Percentiles rank a stretch among this genome's conserved stretches.
phyloP scores from a whole-genome alignment of 345 rosid species.

The Cardamine occulta region DNA sequence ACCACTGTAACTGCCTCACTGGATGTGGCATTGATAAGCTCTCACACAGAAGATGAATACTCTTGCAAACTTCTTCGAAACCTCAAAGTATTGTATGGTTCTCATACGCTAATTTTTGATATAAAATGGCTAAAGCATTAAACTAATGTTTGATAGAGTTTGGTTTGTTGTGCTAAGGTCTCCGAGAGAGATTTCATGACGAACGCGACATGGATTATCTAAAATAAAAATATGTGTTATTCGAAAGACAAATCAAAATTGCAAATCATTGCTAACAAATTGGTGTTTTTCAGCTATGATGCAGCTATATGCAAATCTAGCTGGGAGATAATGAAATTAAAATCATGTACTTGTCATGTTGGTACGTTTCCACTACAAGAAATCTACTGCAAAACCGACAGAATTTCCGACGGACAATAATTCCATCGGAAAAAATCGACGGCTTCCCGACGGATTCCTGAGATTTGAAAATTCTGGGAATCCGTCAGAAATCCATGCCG shows the following conservation, averaged over 20 bases:
- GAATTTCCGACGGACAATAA: no score
- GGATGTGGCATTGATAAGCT: conserved; percentile 10
- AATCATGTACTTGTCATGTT: conserved; percentile 45
- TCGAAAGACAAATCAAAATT: conserved; percentile 48
- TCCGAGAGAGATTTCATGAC: conserved; percentile 62
- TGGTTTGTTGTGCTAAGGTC: conserved; percentile 54
- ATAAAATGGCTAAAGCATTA: neutral
- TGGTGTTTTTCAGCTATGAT: conserved; percentile 66
- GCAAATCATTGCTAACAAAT: conserved; percentile 50
- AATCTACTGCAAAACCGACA: no score
- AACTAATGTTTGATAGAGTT: conserved; percentile 43
- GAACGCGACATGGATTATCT: conserved; percentile 57
- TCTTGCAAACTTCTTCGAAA: neutral
- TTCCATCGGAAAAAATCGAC: no score
- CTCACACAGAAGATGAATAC: conserved; percentile 3
- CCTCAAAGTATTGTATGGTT: conserved; percentile 2
- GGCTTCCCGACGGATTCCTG: no score
- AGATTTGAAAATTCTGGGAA: no score
- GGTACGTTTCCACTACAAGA: conserved; percentile 65
- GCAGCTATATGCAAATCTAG: conserved; percentile 72
- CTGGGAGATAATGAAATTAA: conserved; percentile 54
- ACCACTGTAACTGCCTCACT: neutral
- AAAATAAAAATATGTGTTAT: conserved; percentile 57
- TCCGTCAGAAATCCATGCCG: no score
- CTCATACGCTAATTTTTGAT: neutral